phyloP scores from a whole-genome alignment of 192 early-diverging fungal species.

The Backusella psychrophila region DNA sequence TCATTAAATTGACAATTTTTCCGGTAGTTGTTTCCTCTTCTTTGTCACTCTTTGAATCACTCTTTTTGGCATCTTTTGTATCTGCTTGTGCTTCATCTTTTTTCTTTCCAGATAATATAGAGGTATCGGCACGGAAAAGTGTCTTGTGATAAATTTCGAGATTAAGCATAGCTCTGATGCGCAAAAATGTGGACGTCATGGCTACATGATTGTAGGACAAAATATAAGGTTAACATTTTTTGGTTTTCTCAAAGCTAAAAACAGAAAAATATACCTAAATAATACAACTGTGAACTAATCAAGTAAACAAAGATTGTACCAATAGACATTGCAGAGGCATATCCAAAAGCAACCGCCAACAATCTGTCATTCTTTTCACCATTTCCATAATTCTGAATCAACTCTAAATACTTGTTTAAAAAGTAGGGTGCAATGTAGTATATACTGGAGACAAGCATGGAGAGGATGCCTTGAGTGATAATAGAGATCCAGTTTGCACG shows the following conservation, averaged over 20 bases:
- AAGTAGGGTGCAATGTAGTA: constrained; percentile 18
- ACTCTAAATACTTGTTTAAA: constrained; percentile 33
- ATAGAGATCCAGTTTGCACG: neutral
- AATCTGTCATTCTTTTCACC: constrained; percentile 30
- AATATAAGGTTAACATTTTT: constrained; percentile 41
- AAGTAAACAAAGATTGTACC: neutral
- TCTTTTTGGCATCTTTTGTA: constrained; percentile 27
- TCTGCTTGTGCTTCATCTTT: constrained; percentile 22
- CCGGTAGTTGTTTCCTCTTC: constrained; percentile 44
- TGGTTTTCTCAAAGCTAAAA: constrained; percentile 31
- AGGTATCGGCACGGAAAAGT: constrained; percentile 47
- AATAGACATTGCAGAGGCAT: constrained; percentile 46
- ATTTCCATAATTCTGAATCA: constrained; percentile 3
- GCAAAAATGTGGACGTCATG: constrained; percentile 25
- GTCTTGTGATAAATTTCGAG: constrained; percentile 66
- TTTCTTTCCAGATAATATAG: constrained; percentile 10
- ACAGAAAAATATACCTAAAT: neutral
- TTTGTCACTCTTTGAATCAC: constrained; percentile 25
- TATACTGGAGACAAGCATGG: neutral
- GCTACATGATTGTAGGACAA: neutral
- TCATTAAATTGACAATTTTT: constrained; percentile 71
- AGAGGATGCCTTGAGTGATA: neutral
- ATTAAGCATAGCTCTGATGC: constrained; percentile 17
- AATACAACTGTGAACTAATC: constrained; percentile 2
- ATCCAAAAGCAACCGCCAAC: constrained; percentile 52